Percentiles rank a stretch among this genome's conserved stretches.
phyloP scores from a whole-genome alignment of 805 yeast species.

The Hanseniaspora lachancei region DNA sequence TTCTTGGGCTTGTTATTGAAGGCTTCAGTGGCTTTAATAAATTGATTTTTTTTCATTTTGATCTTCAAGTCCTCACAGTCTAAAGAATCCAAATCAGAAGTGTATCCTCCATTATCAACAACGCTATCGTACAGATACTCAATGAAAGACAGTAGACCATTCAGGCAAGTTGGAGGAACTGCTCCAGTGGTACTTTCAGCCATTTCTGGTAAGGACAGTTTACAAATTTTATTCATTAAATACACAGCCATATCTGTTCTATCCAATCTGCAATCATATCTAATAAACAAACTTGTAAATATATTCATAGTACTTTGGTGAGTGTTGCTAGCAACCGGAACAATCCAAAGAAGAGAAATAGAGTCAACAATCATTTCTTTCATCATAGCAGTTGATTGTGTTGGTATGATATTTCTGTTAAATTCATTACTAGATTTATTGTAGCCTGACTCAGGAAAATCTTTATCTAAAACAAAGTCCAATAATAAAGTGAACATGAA shows the following conservation, averaged over 20 bases:
- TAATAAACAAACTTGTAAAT: constrained; percentile 62
- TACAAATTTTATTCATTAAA: constrained; percentile 56
- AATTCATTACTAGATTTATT: constrained; percentile 14
- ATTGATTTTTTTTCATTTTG: constrained; percentile 50
- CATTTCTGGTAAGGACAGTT: constrained; percentile 73
- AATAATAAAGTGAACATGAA: constrained; percentile 52
- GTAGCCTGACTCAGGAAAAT: not conserved
- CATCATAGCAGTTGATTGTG: constrained; percentile 27
- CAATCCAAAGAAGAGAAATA: constrained; percentile 65
- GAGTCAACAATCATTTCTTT: constrained; percentile 80
- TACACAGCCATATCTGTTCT: constrained; percentile 62
- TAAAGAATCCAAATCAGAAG: constrained; percentile 4
- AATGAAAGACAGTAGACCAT: constrained; percentile 64
- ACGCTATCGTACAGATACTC: constrained; percentile 44
- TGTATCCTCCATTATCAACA: constrained; percentile 15
- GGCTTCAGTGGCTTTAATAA: constrained; percentile 56
- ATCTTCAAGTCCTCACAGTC: constrained; percentile 18
- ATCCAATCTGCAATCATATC: constrained; percentile 84
- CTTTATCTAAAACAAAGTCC: constrained; percentile 32
- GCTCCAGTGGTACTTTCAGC: constrained; percentile 66
- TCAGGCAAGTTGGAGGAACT: constrained; percentile 88
- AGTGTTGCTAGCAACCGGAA: constrained; percentile 49
- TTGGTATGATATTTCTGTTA: constrained; percentile 13
- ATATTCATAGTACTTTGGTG: not conserved
- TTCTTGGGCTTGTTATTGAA: constrained; percentile 70